phyloP scores from a whole-genome alignment of 2,329 filamentous ascomycete genomes.

The Trichophyton equinum region DNA sequence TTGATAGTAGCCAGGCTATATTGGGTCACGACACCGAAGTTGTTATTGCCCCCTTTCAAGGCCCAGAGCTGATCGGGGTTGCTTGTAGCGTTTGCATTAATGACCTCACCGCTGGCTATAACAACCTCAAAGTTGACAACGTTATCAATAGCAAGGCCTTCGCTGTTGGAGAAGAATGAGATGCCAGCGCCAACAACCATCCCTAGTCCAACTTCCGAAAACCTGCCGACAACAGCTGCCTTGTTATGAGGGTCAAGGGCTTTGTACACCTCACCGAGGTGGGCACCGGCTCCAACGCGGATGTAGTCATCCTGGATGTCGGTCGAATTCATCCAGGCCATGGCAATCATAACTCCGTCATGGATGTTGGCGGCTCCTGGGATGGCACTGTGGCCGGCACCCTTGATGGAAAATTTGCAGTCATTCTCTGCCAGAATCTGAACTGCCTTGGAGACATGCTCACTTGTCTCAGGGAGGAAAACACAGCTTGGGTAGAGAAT shows the following conservation, averaged over 20 bases:
- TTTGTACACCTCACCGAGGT: too few species aligned
- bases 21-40: not conserved
- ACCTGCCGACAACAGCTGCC: too few species aligned
- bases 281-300: too few species aligned
- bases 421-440: not conserved
- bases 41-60: not conserved
- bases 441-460: constrained; percentile 11
- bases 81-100: not conserved
- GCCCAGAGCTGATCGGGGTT: not conserved
- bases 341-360: too few species aligned
- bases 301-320: too few species aligned
- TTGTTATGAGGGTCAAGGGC: too few species aligned
- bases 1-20: not conserved
- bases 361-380: too few species aligned
- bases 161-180: not conserved
- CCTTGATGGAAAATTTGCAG: not conserved
- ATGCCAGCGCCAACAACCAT: not conserved
- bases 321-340: too few species aligned
- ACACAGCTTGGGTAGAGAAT: not conserved
- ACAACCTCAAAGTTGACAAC: not conserved
- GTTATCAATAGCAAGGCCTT: not conserved
- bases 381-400: not conserved
- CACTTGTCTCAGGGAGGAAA: constrained; percentile 4
- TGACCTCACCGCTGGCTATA: not conserved
- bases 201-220: not conserved